Conservation (phyloP, 2,329 filamentous ascomycete species). For the Eutypa lata region DNA sequence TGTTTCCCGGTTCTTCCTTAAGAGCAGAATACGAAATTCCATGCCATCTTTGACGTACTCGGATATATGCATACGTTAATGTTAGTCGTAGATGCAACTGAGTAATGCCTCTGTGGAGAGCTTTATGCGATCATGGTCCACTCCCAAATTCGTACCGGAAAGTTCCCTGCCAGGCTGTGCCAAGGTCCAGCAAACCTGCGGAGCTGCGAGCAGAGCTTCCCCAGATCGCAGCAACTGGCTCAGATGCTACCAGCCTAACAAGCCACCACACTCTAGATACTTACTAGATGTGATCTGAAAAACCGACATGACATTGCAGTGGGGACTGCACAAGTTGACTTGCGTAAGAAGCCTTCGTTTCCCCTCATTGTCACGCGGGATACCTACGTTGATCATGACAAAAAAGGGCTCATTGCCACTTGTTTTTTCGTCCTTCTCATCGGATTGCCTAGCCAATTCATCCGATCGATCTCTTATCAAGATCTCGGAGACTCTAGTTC, state of each 20-base stretch:
- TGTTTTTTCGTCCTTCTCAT: neutral
- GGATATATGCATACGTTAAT: no score
- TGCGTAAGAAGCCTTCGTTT: neutral
- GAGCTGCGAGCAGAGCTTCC: neutral
- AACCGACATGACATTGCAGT: neutral
- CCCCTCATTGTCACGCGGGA: neutral
- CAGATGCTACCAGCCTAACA: neutral
- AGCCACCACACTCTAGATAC: neutral
- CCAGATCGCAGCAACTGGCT: neutral
- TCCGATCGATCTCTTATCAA: neutral
- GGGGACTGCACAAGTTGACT: neutral
- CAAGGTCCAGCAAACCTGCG: neutral
- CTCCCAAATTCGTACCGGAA: neutral
- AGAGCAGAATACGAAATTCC: no score
- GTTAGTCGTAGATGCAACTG: neutral
- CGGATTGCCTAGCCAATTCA: neutral
- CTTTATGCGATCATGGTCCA: neutral
- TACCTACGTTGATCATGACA: neutral
- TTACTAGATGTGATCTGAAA: neutral
- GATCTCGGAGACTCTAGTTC: neutral
- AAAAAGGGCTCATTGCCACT: neutral
- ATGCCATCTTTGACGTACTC: no score
- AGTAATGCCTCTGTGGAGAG: neutral
- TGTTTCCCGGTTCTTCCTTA: no score
- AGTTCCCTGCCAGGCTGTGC: neutral